A percentile compares a stretch with the other conserved stretches of the same genome.
These are phyloP conservation scores for Simmondsia chinensis DNA, from an alignment of 148 eudicot genomes.

Conservation along the genomic window DNA sequence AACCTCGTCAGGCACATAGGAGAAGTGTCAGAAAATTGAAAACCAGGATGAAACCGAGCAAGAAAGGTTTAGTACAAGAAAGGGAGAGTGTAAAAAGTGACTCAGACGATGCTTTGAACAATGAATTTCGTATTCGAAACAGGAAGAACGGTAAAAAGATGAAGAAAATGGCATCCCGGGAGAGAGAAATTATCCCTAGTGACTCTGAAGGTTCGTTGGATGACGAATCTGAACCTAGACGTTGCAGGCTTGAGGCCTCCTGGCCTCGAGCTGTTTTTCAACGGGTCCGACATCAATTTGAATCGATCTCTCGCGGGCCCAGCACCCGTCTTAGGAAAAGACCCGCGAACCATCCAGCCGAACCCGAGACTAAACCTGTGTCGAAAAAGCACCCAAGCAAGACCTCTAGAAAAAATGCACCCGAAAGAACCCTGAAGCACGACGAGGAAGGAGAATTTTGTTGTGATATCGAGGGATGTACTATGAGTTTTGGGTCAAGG, in stretches of 20 bases:
- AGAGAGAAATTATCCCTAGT: slow-evolving; percentile 11
- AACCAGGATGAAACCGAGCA: slow-evolving; percentile 1
- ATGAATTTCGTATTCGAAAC: slow-evolving; percentile 3
- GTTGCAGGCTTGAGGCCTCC: slow-evolving; percentile 7
- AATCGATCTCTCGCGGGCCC: slow-evolving; percentile 52
- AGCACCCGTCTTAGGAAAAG: slow-evolving; percentile 74
- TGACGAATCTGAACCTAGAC: slow-evolving; percentile 9
- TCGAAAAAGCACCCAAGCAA: slow-evolving; percentile 37
- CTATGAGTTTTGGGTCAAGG: slow-evolving; percentile 68
- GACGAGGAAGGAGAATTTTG: slow-evolving; percentile 38
- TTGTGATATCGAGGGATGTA: slow-evolving; percentile 85
- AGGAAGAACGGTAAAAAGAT: slow-evolving; percentile 7
- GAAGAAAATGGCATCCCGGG: slow-evolving; percentile 3
- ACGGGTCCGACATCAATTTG: slow-evolving; percentile 15
- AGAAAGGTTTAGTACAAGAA: slow-evolving; percentile 6
- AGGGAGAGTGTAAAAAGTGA: slow-evolving; percentile 2
- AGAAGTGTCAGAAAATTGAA: slow-evolving; percentile 22
- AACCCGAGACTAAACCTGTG: slow-evolving; percentile 24
- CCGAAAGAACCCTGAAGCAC: slow-evolving; percentile 5
- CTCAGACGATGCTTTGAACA: slow-evolving; percentile 22
- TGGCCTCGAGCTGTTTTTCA: slow-evolving; percentile 9
- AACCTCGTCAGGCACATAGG: slow-evolving; percentile 20
- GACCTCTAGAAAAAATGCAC: slow-evolving; percentile 13
- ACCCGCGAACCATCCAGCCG: slow-evolving; percentile 28
- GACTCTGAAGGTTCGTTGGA: slow-evolving; percentile 19